Evolutionary conservation across 176 grass and related monocot species (phyloP), one percentile per base, ranked within the genome.

Genomic region (Paspalum notatum): DNA sequence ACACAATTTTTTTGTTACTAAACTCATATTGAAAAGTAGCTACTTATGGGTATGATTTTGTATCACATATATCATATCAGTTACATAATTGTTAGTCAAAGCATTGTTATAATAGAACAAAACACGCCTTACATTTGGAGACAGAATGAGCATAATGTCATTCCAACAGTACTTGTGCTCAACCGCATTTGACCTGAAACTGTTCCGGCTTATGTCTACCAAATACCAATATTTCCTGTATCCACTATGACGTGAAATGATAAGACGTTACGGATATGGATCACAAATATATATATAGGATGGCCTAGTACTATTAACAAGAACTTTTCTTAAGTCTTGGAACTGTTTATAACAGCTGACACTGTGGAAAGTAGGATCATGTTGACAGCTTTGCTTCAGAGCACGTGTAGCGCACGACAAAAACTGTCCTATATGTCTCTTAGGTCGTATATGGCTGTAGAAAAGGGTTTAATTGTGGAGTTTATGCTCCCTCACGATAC

Each of bases 401-500:
- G 18, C 50, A 75, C 70, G 70, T 83, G 77, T 82, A 77, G 24
- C 78, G 56, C 79, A 56, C 39, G 55, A 63, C 1, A 44, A 49
- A 72, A 45, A 52, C 38, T 17, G 22, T 38, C 32, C 32, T n/a
- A n/a, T n/a, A n/a, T n/a, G n/a, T n/a, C n/a, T n/a, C 75, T 51
- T 66, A 1, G 27, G 24, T 65, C 58, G 78, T 56, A 56, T 77
- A 25, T 14, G 27, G 5, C 14, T 74, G 16, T 63, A 62, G 13
- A 11, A 78, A 78, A 51, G 47, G 49, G 16, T 71, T 72, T 26
- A 41, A 25, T 18, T 4, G 59, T 66, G 79, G 37, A 63, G 65
- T 47, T 71, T 83, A 77, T 83, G 85, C 64, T 64, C 73, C 56
- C 56, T 64, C 17, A 12, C 32, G 70, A 74, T 75, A 64, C 47